These are phyloP conservation scores for Verbascum thapsus DNA, from an alignment of 257 asterid genomes.

Conservation along the genomic window DNA sequence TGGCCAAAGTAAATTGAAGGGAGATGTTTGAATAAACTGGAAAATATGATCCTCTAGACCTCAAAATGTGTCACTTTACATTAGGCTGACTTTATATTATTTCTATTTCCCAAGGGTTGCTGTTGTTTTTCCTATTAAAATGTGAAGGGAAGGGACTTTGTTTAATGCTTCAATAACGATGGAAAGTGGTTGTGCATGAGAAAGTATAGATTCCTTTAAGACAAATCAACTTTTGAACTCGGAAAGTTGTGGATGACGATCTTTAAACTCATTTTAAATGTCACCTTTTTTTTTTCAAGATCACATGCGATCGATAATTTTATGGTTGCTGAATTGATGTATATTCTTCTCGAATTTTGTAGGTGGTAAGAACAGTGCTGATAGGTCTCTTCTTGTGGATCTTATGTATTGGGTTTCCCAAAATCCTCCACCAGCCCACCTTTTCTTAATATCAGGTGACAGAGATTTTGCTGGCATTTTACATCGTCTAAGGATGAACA, in stretches of 20 bases:
- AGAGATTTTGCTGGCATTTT: conserved; percentile 78
- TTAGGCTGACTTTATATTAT: no score
- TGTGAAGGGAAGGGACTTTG: no score
- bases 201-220: neutral
- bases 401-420: conserved; percentile 92
- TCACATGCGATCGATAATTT: neutral
- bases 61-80: neutral
- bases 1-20: neutral
- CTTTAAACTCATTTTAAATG: neutral
- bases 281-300: neutral
- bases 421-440: conserved; percentile 98
- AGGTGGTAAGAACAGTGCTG: conserved; percentile 97
- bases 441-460: conserved; percentile 85
- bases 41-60: neutral
- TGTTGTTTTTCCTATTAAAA: no score
- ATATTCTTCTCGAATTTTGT: conserved; percentile 8
- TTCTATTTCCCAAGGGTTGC: no score
- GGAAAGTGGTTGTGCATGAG: no score
- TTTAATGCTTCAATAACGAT: no score
- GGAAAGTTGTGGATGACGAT: neutral
- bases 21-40: neutral
- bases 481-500: conserved; percentile 84
- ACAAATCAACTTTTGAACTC: neutral
- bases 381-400: conserved; percentile 85
- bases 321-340: conserved; percentile 10